Percentiles rank a stretch among this genome's conserved stretches.
These are phyloP conservation scores for Crotalaria pallida DNA, from an alignment of 306 rosid species.

Conservation along the genomic window DNA sequence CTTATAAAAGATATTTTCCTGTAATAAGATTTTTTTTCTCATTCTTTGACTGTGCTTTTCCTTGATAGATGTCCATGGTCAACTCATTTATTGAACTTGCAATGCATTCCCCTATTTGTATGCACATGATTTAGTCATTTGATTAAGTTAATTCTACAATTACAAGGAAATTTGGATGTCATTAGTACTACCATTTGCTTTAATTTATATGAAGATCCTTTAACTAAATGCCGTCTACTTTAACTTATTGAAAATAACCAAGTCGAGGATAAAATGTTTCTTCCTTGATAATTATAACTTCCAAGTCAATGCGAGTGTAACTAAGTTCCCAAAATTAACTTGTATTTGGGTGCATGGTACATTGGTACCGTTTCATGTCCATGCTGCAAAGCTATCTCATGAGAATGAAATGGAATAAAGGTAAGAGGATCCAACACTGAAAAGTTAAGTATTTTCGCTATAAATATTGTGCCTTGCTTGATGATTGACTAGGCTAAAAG, in stretches of 20 bases:
- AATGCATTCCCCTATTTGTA: not conserved
- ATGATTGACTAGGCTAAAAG: slow-evolving; percentile 13
- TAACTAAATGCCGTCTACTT: not conserved
- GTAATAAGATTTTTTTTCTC: not conserved
- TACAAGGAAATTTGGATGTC: not conserved
- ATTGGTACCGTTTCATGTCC: not conserved
- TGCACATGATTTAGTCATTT: not conserved
- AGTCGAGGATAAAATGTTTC: not conserved
- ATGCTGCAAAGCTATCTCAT: not conserved
- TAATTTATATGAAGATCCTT: not conserved
- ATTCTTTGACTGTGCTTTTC: not conserved
- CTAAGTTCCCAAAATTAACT: not conserved
- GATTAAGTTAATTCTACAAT: not conserved
- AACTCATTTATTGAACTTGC: not conserved
- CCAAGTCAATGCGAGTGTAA: not conserved
- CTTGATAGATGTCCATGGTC: not conserved
- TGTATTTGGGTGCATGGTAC: not conserved
- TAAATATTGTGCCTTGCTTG: not conserved
- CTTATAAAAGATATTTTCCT: not conserved
- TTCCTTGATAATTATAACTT: too few relatives aligned
- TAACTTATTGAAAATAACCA: not conserved
- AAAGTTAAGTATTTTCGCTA: not conserved
- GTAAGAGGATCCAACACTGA: not conserved
- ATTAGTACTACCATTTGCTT: not conserved
- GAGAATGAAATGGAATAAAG: too few relatives aligned